These are phyloP conservation scores for Carex pumila DNA, from an alignment of 176 grass and related monocot species.

Conservation along the genomic window DNA sequence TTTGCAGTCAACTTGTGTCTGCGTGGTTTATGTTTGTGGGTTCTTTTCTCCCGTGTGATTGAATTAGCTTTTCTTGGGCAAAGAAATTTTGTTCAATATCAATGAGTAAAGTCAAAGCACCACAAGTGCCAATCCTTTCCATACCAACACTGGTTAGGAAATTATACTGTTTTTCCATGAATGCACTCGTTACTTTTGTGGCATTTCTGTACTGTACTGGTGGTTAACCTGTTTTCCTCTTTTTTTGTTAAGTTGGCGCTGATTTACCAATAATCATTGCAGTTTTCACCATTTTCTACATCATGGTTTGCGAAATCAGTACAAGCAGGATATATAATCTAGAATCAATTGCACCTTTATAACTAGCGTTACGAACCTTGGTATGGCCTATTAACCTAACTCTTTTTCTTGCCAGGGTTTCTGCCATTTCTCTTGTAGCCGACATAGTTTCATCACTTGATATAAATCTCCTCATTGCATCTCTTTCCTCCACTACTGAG, in stretches of 20 bases:
- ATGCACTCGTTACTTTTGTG: neutral
- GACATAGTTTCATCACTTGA: conserved; percentile 66
- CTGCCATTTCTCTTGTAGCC: conserved; percentile 63
- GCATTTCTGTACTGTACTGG: neutral
- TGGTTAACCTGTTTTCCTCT: neutral
- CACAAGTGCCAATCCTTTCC: neutral
- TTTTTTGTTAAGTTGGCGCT: neutral
- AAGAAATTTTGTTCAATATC: neutral
- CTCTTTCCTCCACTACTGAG: conserved; percentile 38
- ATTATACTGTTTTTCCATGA: neutral
- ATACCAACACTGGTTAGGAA: neutral
- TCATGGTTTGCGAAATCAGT: conserved; percentile 9
- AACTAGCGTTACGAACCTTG: neutral
- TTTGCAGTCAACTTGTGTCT: neutral
- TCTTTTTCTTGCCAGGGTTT: conserved; percentile 50
- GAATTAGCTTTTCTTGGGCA: neutral
- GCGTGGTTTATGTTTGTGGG: neutral
- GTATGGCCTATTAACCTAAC: neutral
- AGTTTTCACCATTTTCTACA: neutral
- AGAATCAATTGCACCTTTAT: neutral
- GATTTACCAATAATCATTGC: neutral
- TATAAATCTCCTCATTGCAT: conserved; percentile 29
- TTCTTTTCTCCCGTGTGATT: neutral
- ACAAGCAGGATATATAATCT: neutral
- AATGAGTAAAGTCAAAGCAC: neutral